Evolutionary conservation across 2,329 filamentous ascomycete genomes (phyloP).

Genomic region (Verticillium longisporum): DNA sequence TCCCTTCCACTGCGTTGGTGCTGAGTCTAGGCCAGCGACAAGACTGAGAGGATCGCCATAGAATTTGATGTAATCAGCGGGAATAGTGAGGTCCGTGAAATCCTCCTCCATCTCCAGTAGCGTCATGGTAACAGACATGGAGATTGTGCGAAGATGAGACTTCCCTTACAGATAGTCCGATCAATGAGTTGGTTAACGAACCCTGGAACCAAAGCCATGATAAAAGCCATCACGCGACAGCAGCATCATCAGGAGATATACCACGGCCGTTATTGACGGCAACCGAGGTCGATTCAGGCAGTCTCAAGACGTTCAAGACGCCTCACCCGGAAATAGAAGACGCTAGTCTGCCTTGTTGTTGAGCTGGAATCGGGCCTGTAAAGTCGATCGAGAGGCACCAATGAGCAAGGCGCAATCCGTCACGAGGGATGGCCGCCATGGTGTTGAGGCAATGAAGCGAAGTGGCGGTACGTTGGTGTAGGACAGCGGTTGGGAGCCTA

Average conservation of each 20-base stretch:
- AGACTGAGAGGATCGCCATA: conserved; percentile 20
- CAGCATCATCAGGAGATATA: background rate
- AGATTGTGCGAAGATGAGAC: too few species aligned
- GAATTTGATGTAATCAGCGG: conserved; percentile 22
- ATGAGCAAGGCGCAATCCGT: background rate
- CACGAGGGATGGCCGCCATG: background rate
- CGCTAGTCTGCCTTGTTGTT: background rate
- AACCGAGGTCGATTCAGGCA: background rate
- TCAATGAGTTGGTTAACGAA: background rate
- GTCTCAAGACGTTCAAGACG: background rate
- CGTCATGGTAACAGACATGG: background rate
- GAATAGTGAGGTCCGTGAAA: background rate
- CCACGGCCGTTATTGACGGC: background rate
- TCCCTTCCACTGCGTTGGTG: conserved; percentile 7
- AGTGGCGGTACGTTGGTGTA: background rate
- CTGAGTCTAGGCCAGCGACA: conserved; percentile 11
- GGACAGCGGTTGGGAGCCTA: too few species aligned
- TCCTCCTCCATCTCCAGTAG: background rate
- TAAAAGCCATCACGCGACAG: background rate
- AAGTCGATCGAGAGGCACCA: background rate
- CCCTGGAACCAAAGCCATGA: background rate
- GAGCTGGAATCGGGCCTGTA: background rate
- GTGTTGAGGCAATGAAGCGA: background rate
- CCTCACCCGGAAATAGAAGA: background rate
- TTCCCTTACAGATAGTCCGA: too few species aligned